Evolutionary conservation across 768 basidiomycete genomes (phyloP), one percentile per base, ranked within the genome.

Genomic region (Tylopilus balloui): DNA sequence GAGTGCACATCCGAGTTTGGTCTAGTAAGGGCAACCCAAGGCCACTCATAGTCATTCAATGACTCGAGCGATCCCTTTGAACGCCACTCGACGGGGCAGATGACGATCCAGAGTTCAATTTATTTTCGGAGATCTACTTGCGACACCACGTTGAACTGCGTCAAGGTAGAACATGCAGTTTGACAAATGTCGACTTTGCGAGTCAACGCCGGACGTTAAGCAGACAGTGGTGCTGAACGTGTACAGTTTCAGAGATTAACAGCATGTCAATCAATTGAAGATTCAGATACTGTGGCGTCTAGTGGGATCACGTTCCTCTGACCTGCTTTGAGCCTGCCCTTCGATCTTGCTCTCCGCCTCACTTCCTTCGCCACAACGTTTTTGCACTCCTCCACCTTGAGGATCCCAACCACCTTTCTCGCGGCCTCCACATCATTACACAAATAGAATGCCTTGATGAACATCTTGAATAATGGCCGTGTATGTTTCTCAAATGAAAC

Each of bases 401-500:
- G 56, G 49, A 86, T 80, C 19, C 73, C 77, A 20, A 83, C 56
- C 19, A 86, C 73, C 37, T 53, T 71, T 59, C 73, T 69, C 21
- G 81, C 84, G 34, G 79, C 80, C 11, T 62, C 63, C 7, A 60
- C 52, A 61, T 91, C 87, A 19, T 74, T 74, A 24, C 80, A 68
- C 35, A 71, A 43, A 61, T 79, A 75, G 53, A 89, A 76, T 13
- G 79, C 81, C 57, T 76, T 80, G 58, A 86, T 78, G 65, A 90
- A 82, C 79, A 81, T 81, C 70, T 75, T 83, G 64, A 83, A 84
- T 65, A 90, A 59, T 35, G 88, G 88, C 49, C 72, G 69, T n/a
- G 80, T 73, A 60, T 88, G 84, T 48, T 68, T 72, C 48, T 72
- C 69, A 46, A 81, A 84, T 3, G 76, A 79, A 47, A 84, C 70